These are phyloP conservation scores for Perilla frutescens DNA, from an alignment of 257 asterid species.

Conservation along the genomic window DNA sequence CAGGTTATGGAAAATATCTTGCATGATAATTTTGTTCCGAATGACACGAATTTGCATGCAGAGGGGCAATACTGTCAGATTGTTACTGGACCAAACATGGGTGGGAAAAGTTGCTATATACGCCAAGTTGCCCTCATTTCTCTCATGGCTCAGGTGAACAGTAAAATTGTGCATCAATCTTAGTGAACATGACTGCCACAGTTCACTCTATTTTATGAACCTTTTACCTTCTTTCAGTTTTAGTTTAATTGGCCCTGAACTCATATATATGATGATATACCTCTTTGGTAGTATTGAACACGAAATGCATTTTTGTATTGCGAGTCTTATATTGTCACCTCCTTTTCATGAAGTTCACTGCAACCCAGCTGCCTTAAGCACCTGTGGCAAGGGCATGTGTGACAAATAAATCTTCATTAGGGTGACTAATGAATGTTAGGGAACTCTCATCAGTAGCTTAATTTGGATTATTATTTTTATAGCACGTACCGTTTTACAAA, in stretches of 20 bases:
- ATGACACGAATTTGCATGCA: slow-evolving; percentile 82
- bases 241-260: neutral
- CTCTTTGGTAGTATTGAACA: neutral
- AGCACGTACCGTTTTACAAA: too few relatives aligned
- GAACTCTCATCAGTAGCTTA: neutral
- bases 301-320: neutral
- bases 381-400: neutral
- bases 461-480: too few relatives aligned
- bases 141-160: slow-evolving; percentile 93
- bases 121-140: slow-evolving; percentile 95
- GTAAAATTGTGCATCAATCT: slow-evolving; percentile 16
- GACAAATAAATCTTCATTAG: neutral
- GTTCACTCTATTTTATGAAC: neutral
- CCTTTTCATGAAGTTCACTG: slow-evolving; percentile 16
- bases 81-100: slow-evolving; percentile 99
- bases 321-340: neutral
- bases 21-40: slow-evolving; percentile 87
- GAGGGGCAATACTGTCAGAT: slow-evolving; percentile 84
- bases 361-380: neutral
- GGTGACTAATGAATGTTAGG: neutral
- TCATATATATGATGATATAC: neutral
- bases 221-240: neutral
- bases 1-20: slow-evolving; percentile 87
- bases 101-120: slow-evolving; percentile 98
- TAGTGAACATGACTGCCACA: neutral